Evolutionary conservation across 352 stramenopile genomes (phyloP).

Genomic region (Phytophthora sojae): DNA sequence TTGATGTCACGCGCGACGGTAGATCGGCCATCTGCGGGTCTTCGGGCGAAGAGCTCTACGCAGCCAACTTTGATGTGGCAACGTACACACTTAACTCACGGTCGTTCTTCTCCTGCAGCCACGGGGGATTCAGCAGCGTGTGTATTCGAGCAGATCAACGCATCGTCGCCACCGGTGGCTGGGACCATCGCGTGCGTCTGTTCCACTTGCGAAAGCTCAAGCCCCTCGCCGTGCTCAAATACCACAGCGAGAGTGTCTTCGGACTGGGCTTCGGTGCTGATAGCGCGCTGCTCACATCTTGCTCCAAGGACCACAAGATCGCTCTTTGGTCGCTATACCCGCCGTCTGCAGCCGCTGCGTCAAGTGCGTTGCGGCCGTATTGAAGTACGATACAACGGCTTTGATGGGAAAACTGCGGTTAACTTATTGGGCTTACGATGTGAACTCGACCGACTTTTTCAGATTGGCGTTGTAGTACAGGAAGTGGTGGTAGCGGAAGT

Average conservation of each 20-base stretch:
- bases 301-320: slow-evolving; percentile 83
- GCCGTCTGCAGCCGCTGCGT: slow-evolving; percentile 35
- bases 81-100: slow-evolving; percentile 44
- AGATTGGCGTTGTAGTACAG: slow-evolving; percentile 91
- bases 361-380: slow-evolving; percentile 42
- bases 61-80: slow-evolving; percentile 52
- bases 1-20: slow-evolving; percentile 69
- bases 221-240: slow-evolving; percentile 81
- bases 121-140: slow-evolving; percentile 73
- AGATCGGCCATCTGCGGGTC: slow-evolving; percentile 68
- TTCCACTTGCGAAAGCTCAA: slow-evolving; percentile 83
- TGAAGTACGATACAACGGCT: slow-evolving; percentile 12
- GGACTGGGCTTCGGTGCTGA: slow-evolving; percentile 73
- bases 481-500: slow-evolving; percentile 90
- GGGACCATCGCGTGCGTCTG: slow-evolving; percentile 78
- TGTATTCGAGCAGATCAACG: slow-evolving; percentile 74
- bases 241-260: slow-evolving; percentile 83
- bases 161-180: slow-evolving; percentile 82
- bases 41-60: slow-evolving; percentile 60
- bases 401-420: background rate
- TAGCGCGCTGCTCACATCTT: slow-evolving; percentile 64
- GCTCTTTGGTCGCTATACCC: slow-evolving; percentile 84
- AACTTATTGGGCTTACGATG: slow-evolving; percentile 44
- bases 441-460: slow-evolving; percentile 89
- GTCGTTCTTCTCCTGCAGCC: slow-evolving; percentile 65